Percentiles rank a stretch among this genome's conserved stretches.
These are phyloP conservation scores for Zymoseptoria pseudotritici DNA, from an alignment of 2,329 filamentous ascomycete genomes.

Conservation along the genomic window DNA sequence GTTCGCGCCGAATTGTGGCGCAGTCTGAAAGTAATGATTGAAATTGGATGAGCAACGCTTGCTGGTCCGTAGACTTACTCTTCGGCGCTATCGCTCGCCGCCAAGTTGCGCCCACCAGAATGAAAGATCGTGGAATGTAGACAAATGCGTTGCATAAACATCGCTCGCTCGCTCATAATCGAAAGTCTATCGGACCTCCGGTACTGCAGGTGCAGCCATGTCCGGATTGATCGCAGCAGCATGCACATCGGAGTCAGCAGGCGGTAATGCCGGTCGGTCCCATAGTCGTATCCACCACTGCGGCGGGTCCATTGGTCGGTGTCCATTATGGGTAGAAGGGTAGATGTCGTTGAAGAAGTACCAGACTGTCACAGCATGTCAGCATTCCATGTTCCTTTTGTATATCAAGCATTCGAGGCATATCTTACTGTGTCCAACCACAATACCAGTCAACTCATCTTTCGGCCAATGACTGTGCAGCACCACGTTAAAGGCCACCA, in stretches of 20 bases:
- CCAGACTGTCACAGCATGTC: slow-evolving; percentile 54
- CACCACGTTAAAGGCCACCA: slow-evolving; percentile 88
- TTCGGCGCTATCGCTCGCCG: not conserved
- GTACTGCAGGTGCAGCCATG: slow-evolving; percentile 22
- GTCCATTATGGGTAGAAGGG: slow-evolving; percentile 77
- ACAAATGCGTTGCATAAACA: not conserved
- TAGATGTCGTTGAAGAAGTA: slow-evolving; percentile 98
- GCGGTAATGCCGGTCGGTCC: slow-evolving; percentile 39
- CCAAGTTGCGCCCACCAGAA: not conserved
- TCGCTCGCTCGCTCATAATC: not conserved
- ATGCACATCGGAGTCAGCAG: slow-evolving; percentile 22
- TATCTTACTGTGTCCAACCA: slow-evolving; percentile 68
- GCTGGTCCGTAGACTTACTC: not conserved
- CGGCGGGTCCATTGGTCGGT: slow-evolving; percentile 80
- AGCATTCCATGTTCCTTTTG: not conserved
- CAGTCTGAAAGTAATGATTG: not conserved
- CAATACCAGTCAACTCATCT: slow-evolving; percentile 91
- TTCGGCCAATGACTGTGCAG: slow-evolving; percentile 84
- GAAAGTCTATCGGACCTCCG: slow-evolving; percentile 16
- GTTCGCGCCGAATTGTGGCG: slow-evolving; percentile 14
- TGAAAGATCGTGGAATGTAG: not conserved
- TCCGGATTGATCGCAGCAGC: slow-evolving; percentile 25
- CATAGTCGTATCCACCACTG: slow-evolving; percentile 84
- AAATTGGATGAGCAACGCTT: not conserved
- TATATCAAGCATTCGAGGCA: not conserved